Conservation (phyloP, 2,329 filamentous ascomycete genomes). For the Pestalotiopsis sp. region DNA sequence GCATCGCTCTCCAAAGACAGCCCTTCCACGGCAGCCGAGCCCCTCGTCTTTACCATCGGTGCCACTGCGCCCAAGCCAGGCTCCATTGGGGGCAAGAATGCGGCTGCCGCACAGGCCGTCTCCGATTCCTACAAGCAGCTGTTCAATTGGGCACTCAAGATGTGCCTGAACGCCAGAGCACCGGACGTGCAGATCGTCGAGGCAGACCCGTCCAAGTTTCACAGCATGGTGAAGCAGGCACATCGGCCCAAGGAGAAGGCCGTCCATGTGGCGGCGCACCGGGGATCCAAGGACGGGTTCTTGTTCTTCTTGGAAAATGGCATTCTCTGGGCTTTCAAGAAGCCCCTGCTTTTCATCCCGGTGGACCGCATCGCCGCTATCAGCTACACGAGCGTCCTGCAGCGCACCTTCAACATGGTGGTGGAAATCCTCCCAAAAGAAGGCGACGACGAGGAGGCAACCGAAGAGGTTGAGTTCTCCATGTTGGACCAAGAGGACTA, state of each 20-base stretch:
- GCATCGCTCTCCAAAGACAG: slow-evolving; percentile 45
- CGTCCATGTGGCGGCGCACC: slow-evolving; percentile 67
- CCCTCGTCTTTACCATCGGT: slow-evolving; percentile 66
- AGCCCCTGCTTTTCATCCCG: slow-evolving; percentile 67
- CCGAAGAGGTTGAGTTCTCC: slow-evolving; percentile 66
- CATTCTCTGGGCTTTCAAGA: slow-evolving; percentile 73
- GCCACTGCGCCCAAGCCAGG: slow-evolving; percentile 63
- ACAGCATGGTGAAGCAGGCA: slow-evolving; percentile 57
- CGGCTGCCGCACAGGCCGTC: slow-evolving; percentile 52
- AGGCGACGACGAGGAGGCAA: slow-evolving; percentile 44
- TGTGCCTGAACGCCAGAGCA: slow-evolving; percentile 51
- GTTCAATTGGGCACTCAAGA: slow-evolving; percentile 63
- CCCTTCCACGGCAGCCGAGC: slow-evolving; percentile 46
- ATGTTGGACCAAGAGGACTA: slow-evolving; percentile 75
- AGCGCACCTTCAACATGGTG: slow-evolving; percentile 70
- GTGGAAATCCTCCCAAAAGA: slow-evolving; percentile 57
- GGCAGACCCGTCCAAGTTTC: slow-evolving; percentile 59
- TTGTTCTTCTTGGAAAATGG: slow-evolving; percentile 69
- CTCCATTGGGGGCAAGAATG: slow-evolving; percentile 53
- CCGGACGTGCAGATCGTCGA: slow-evolving; percentile 52
- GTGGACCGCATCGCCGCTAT: slow-evolving; percentile 62
- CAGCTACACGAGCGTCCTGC: slow-evolving; percentile 69
- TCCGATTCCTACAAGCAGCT: slow-evolving; percentile 62
- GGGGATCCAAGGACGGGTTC: slow-evolving; percentile 70
- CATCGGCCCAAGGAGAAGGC: slow-evolving; percentile 64